Evolutionary conservation across 75 land plant species (phyloP).

Genomic region (Cunninghamia lanceolata): DNA sequence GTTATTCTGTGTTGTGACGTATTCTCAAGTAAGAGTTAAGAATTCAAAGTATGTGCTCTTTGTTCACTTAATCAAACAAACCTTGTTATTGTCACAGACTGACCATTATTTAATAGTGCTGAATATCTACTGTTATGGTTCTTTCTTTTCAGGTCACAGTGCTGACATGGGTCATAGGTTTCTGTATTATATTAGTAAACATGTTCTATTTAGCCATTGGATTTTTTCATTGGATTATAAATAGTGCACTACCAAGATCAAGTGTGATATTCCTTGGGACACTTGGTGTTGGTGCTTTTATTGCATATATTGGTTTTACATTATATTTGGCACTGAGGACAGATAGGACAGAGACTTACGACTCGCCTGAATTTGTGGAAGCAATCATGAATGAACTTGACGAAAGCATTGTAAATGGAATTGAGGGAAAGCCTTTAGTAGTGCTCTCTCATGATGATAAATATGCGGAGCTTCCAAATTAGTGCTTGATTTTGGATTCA

Average conservation of each 20-base stretch:
- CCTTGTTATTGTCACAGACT: background rate
- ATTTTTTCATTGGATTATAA: conserved; percentile 20
- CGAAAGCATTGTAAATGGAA: background rate
- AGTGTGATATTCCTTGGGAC: background rate
- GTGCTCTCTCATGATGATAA: background rate
- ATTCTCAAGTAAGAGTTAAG: background rate
- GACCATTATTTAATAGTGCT: background rate
- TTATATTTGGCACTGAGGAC: conserved; percentile 27
- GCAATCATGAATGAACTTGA: conserved; percentile 4
- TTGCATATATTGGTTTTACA: conserved; percentile 18
- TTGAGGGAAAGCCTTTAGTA: background rate
- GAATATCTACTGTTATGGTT: background rate
- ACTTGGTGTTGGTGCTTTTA: conserved; percentile 15
- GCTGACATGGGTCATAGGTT: conserved; percentile 24
- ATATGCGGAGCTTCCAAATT: background rate
- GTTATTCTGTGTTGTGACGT: background rate
- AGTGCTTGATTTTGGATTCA: background rate
- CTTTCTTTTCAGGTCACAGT: conserved; percentile 18
- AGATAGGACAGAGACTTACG: conserved; percentile 22
- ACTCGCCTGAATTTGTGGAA: conserved; percentile 11
- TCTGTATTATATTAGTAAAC: conserved; percentile 19
- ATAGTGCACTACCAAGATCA: background rate
- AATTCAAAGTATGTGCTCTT: background rate
- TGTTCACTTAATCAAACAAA: background rate
- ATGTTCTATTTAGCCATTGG: conserved; percentile 18